Percentiles rank a stretch among this genome's conserved stretches.
phyloP scores from a whole-genome alignment of 257 asterid genomes.

The Lavandula angustifolia region DNA sequence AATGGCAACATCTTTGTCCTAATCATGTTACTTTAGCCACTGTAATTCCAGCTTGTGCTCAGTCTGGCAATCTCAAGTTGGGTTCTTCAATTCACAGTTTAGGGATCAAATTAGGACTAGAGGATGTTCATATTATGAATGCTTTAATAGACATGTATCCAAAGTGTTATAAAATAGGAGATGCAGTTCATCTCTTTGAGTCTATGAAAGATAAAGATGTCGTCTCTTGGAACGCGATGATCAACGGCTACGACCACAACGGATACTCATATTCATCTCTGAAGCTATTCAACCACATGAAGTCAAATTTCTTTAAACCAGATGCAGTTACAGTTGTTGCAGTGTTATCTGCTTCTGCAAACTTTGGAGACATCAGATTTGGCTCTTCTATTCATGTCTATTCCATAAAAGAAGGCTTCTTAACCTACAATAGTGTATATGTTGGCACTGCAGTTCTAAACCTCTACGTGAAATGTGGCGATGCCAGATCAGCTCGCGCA shows the following conservation, averaged over 20 bases:
- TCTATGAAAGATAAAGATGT: conserved; percentile 43
- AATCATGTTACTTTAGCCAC: conserved; percentile 49
- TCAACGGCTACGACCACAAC: conserved; percentile 46
- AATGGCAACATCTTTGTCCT: conserved; percentile 47
- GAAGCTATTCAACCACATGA: conserved; percentile 47
- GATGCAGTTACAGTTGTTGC: conserved; percentile 54
- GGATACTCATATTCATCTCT: conserved; percentile 45
- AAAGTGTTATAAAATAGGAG: conserved; percentile 43
- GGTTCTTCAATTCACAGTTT: conserved; percentile 57
- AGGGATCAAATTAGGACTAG: conserved; percentile 49
- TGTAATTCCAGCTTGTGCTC: conserved; percentile 61
- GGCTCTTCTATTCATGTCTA: conserved; percentile 58
- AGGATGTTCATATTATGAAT: conserved; percentile 49
- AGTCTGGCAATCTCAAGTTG: conserved; percentile 38
- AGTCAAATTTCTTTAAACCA: conserved; percentile 37
- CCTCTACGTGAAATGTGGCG: conserved; percentile 63
- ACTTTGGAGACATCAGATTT: conserved; percentile 35
- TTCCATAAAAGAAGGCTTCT: conserved; percentile 44
- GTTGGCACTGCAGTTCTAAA: conserved; percentile 60
- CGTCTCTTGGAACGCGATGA: conserved; percentile 60
- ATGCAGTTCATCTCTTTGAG: conserved; percentile 45
- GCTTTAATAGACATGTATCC: conserved; percentile 62
- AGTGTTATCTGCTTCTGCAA: conserved; percentile 56
- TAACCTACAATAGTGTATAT: conserved; percentile 38
- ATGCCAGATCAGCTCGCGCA: conserved; percentile 46